Conservation (phyloP, 192 early-diverging fungal species). For the Entomortierella parvispora region DNA sequence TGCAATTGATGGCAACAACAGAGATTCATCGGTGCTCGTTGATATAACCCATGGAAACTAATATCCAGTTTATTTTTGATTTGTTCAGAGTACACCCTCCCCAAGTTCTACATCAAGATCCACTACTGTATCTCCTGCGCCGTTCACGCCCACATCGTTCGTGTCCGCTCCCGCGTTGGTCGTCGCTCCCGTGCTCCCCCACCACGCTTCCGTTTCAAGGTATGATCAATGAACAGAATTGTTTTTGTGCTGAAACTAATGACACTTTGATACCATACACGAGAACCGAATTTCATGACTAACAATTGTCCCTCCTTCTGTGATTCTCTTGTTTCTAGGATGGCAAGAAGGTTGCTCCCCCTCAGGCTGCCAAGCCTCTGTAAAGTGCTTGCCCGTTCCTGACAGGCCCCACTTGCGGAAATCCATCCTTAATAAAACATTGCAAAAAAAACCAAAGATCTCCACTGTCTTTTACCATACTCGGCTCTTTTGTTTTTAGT, state of each 20-base stretch:
- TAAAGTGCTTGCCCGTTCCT: conserved; percentile 34
- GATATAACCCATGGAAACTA: too few species aligned
- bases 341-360: conserved; percentile 68
- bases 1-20: too few species aligned
- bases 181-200: conserved; percentile 95
- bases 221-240: conserved; percentile 43
- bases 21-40: too few species aligned
- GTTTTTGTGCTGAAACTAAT: neutral
- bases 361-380: conserved; percentile 53
- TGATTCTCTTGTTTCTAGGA: conserved; percentile 50
- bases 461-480: too few species aligned
- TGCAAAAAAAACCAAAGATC: conserved; percentile 20
- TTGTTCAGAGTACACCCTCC: conserved; percentile 93
- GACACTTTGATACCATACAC: neutral
- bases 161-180: conserved; percentile 88
- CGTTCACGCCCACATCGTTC: conserved; percentile 94
- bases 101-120: conserved; percentile 99
- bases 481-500: too few species aligned
- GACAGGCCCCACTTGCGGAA: conserved; percentile 15
- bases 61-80: conserved; percentile 69
- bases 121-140: conserved; percentile 99
- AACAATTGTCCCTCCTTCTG: neutral
- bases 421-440: conserved; percentile 32
- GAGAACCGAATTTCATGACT: neutral
- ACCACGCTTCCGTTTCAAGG: conserved; percentile 88